Evolutionary conservation across 2,329 filamentous ascomycete genomes (phyloP).

Genomic region (Colletotrichum phormii): DNA sequence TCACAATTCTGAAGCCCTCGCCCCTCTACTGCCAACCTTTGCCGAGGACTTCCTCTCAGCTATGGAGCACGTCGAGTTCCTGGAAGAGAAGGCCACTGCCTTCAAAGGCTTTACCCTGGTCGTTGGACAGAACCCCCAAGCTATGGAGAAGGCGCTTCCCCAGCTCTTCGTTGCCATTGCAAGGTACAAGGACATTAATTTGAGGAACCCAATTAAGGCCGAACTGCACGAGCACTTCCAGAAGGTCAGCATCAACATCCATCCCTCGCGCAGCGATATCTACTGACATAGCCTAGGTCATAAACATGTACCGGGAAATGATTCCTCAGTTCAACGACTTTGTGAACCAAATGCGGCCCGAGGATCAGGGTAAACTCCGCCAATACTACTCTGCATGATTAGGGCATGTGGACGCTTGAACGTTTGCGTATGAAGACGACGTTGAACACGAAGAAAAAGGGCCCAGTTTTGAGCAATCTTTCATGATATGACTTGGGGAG

Average conservation of each 20-base stretch:
- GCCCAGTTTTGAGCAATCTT: constrained; percentile 22
- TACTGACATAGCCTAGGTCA: constrained; percentile 52
- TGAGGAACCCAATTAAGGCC: constrained; percentile 70
- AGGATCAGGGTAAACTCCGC: constrained; percentile 62
- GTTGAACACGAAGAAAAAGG: constrained; percentile 16
- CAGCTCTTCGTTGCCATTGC: constrained; percentile 89
- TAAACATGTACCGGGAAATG: constrained; percentile 67
- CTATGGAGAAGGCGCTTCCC: constrained; percentile 87
- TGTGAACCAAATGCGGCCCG: constrained; percentile 59
- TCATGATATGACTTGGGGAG: constrained; percentile 34
- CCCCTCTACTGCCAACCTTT: constrained; percentile 82
- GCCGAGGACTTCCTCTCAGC: constrained; percentile 83
- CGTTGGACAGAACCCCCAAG: constrained; percentile 87
- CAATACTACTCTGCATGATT: constrained; percentile 53
- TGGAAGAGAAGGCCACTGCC: constrained; percentile 93
- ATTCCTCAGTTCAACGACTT: constrained; percentile 71
- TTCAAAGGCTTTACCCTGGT: constrained; percentile 91
- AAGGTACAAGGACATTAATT: constrained; percentile 74
- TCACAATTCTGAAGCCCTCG: constrained; percentile 79
- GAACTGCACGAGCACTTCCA: constrained; percentile 80
- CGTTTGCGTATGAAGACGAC: constrained; percentile 1
- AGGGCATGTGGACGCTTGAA: background rate
- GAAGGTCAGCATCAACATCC: constrained; percentile 66
- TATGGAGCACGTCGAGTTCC: constrained; percentile 87
- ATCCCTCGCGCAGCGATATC: constrained; percentile 29